These are phyloP conservation scores for Stagonosporopsis rhizophila DNA, from an alignment of 2,329 filamentous ascomycete species.

Conservation along the genomic window DNA sequence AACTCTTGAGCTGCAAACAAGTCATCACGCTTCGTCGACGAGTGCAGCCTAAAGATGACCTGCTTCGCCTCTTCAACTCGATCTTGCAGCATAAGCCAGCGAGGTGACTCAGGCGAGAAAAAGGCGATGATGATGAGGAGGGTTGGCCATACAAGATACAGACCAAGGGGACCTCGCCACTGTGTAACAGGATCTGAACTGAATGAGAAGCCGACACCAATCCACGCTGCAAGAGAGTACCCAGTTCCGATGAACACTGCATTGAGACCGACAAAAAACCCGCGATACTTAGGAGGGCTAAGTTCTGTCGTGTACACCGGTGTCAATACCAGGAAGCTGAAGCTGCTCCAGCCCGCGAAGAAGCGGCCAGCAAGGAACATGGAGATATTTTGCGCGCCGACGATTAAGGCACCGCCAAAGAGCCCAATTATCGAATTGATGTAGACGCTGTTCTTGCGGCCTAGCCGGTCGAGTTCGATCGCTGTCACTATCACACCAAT, in stretches of 20 bases:
- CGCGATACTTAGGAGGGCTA: not conserved
- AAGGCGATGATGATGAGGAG: not conserved
- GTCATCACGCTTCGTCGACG: not conserved
- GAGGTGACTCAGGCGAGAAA: not conserved
- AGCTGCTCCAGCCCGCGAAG: conserved; percentile 1
- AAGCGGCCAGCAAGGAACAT: conserved; percentile 2
- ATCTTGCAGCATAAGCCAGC: conserved; percentile 2
- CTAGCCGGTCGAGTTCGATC: not conserved
- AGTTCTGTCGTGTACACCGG: conserved; percentile 1
- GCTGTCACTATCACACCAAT: not conserved
- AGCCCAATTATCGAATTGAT: not conserved
- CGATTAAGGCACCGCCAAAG: not conserved
- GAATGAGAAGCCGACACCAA: not conserved
- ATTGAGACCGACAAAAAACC: not conserved
- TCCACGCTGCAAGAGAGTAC: not conserved
- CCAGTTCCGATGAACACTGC: not conserved
- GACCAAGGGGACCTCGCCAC: not conserved
- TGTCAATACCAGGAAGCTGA: conserved; percentile 1
- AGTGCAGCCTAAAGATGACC: not conserved
- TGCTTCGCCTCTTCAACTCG: not conserved
- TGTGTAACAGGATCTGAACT: not conserved
- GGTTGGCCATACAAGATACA: not conserved
- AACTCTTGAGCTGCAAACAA: not conserved
- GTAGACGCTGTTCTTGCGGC: conserved; percentile 3
- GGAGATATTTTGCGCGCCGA: not conserved